These are phyloP conservation scores for Thelonectria rubi DNA, from an alignment of 2,329 filamentous ascomycete genomes.

Conservation along the genomic window DNA sequence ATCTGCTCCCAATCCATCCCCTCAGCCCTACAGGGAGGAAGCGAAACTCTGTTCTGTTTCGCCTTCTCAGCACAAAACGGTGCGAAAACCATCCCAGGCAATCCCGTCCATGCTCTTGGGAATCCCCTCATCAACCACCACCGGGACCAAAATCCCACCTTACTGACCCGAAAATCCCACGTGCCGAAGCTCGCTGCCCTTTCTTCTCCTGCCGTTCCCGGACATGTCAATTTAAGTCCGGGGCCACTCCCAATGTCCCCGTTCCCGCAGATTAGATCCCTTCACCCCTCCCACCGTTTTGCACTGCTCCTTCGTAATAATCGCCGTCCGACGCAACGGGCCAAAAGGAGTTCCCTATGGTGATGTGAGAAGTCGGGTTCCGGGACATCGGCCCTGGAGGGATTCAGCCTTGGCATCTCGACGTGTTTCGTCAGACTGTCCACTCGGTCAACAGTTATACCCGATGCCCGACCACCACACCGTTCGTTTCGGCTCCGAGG, in stretches of 20 bases:
- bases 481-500: not conserved
- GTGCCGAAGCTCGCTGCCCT: not conserved
- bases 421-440: not conserved
- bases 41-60: not conserved
- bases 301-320: too few relatives aligned
- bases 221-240: not conserved
- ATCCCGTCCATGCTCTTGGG: not conserved
- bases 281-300: not conserved
- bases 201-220: not conserved
- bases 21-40: not conserved
- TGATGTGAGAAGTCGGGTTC: not conserved
- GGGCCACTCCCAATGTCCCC: not conserved
- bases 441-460: not conserved
- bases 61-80: too few relatives aligned
- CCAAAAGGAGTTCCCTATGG: conserved; percentile 1
- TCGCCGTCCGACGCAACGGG: not conserved
- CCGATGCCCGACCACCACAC: not conserved
- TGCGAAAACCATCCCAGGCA: not conserved
- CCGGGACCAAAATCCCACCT: not conserved
- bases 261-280: not conserved
- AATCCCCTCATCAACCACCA: too few relatives aligned
- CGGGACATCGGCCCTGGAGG: not conserved
- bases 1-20: too few relatives aligned
- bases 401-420: not conserved
- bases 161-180: not conserved